A percentile compares a stretch with the other conserved stretches of the same genome.
Evolutionary conservation across 345 rosid species (phyloP).

Genomic region (Pseudoturritis turrita): DNA sequence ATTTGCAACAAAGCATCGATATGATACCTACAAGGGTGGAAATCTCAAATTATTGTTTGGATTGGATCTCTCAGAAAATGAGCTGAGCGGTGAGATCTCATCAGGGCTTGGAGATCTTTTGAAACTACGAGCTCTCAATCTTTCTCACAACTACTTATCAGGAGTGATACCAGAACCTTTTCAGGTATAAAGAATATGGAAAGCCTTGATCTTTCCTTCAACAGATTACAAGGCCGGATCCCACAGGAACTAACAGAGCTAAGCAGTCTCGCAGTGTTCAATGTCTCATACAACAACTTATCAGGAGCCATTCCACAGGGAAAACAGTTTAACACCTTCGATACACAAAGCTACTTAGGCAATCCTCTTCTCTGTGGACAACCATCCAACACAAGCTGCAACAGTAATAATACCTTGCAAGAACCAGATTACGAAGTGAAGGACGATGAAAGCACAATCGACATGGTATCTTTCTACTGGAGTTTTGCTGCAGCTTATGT

Average conservation of each 20-base stretch:
- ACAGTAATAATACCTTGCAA: background rate
- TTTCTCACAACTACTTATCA: slow-evolving; percentile 29
- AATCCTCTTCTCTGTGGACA: background rate
- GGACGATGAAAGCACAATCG: background rate
- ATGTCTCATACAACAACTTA: background rate
- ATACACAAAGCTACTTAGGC: background rate
- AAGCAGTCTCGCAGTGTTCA: background rate
- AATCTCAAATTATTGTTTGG: slow-evolving; percentile 8
- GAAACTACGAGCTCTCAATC: slow-evolving; percentile 4
- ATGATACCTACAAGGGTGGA: background rate
- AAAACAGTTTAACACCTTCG: background rate
- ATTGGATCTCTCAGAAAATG: slow-evolving; percentile 36
- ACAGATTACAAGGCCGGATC: background rate
- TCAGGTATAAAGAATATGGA: slow-evolving; percentile 26
- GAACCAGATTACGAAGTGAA: background rate
- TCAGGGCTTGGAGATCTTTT: slow-evolving; percentile 16
- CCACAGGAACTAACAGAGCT: background rate
- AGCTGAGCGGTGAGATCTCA: slow-evolving; percentile 33
- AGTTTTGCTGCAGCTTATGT: background rate
- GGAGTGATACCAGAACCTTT: slow-evolving; percentile 33
- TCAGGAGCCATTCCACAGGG: background rate
- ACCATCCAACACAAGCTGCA: background rate
- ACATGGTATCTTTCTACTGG: slow-evolving; percentile 7
- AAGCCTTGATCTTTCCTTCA: slow-evolving; percentile 36
- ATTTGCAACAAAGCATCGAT: background rate